Evolutionary conservation across 495 filamentous ascomycete species (phyloP), one percentile per base, ranked within the genome.

Genomic region (Penicillium roqueforti): DNA sequence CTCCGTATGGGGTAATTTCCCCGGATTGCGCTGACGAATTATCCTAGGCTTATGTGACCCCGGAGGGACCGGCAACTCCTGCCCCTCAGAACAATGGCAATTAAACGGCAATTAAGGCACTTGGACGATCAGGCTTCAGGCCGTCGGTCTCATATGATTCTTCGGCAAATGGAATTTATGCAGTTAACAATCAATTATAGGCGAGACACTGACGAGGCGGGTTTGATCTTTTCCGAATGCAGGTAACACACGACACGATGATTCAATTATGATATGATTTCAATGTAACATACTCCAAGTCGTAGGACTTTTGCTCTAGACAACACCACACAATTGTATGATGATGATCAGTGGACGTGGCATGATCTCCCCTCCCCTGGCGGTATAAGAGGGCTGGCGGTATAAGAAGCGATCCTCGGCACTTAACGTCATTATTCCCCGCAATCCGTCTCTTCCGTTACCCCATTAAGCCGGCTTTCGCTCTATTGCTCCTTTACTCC

Each of bases 1-100:
- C 55, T 26, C 20, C 19, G 22, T 16, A 6, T 40, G 4, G 55
- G 50, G 14, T 34, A 32, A 16, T 26, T 34, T 32, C 22, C 14
- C 34, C 16, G 4, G 29, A 32, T 41, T 16, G 42, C 31, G 50
- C 64, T 67, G 53, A 67, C 47, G 20, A 29, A 26, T 20, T 49
- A 19, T 23, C 16, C 36, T 32, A 83, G 80, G 91, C 92, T 20
- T 97, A 97, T 68, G 87, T 96, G 28, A 97, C 93, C 3, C 80
- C 92, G 3, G 88, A 97, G 71, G 92, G 92, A 18, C 84, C 86
- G 2, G 75, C 91, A 3, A 75, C 84, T 11, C 57, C 75, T 56
- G 80, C 87, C 10, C 92, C 92, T 20, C 69, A 73, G 62, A 97
- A 96, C 72, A 68, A 76, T 37, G 73, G 58, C 38, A 65, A 64